phyloP scores from a whole-genome alignment of 202 grass and related monocot species.

The Brachypodium distachyon region DNA sequence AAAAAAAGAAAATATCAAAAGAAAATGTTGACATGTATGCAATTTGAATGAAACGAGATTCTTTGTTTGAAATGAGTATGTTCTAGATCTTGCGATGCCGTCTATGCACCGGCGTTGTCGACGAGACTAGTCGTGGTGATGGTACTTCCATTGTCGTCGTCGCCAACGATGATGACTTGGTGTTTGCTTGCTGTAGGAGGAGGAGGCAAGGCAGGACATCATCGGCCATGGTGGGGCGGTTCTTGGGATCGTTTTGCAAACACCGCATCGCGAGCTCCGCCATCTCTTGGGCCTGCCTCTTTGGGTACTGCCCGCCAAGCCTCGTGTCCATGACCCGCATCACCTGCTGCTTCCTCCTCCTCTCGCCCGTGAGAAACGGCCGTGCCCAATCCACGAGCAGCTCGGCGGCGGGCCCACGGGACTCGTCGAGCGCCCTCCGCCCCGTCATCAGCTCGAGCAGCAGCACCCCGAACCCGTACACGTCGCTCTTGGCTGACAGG shows the following conservation, averaged over 20 bases:
- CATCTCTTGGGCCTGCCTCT: conserved; percentile 64
- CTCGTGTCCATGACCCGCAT: conserved; percentile 82
- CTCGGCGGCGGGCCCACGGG: conserved; percentile 10
- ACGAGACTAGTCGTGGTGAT: neutral
- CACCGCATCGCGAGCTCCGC: conserved; percentile 56
- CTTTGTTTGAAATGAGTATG: too few species aligned
- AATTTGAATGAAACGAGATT: too few species aligned
- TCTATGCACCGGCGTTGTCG: neutral
- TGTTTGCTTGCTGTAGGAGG: neutral
- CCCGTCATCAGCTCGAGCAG: conserved; percentile 65
- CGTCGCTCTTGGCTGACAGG: conserved; percentile 61
- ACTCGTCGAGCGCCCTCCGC: conserved; percentile 40
- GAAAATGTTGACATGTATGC: too few species aligned
- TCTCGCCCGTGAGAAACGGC: conserved; percentile 32
- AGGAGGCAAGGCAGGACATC: conserved; percentile 38
- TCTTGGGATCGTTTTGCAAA: conserved; percentile 51
- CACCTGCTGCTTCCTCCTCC: conserved; percentile 48
- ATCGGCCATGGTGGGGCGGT: conserved; percentile 51
- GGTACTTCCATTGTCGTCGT: neutral
- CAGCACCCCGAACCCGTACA: conserved; percentile 76
- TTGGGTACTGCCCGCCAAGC: conserved; percentile 76
- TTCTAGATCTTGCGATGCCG: neutral
- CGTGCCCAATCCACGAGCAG: conserved; percentile 86
- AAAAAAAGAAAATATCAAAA: too few species aligned
- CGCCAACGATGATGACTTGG: neutral